Evolutionary conservation across 306 rosid genomes (phyloP), one percentile per base, ranked within the genome.

Genomic region (Pyrus communis): DNA sequence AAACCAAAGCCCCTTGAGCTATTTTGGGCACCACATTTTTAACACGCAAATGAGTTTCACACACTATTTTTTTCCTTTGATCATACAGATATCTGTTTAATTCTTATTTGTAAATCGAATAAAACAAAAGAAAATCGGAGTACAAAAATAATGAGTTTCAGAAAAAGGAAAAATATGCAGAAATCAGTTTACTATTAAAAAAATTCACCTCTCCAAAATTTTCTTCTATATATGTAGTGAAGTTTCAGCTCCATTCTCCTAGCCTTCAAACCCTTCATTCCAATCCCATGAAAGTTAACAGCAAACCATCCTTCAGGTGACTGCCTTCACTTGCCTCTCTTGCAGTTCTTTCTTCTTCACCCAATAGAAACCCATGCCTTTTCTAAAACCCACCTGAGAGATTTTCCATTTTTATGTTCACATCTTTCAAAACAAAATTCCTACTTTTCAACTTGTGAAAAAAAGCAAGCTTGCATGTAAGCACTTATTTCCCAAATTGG

Each of bases 381-480:
- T 58, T 46, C 51, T 18, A 69, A 63, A 51, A 22, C 70, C 27
- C 23, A 70, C 59, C 80, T 76, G 62, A 77, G 62, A 77, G 61
- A 69, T 28, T 71, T 79, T 83, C 78, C 80, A 72, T 79, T 68
- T 70, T 79, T 71, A 45, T 28, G 66, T 79, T 75, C 74, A 28
- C 70, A 61, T 70, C 58, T 79, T 71, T 63, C 40, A 40, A 73
- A 74, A 74, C 13, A 55, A 17, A 60, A 46, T 11, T 18, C 76
- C 67, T 57, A 38, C 78, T 19, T 77, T 57, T 83, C 73, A 57
- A 30, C 73, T 64, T 75, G 71, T n/a, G 51, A 74, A 25, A 75
- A 83, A 83, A 64, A 68, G 70, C 77, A 80, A 46, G 75, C 71
- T 19, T 27, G 76, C 76, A 77, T 7, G 38, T 59, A 43, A 49